A percentile compares a stretch with the other conserved stretches of the same genome.
Conservation (phyloP, 805 yeast species). For the Saccharomycopsis sp. region DNA sequence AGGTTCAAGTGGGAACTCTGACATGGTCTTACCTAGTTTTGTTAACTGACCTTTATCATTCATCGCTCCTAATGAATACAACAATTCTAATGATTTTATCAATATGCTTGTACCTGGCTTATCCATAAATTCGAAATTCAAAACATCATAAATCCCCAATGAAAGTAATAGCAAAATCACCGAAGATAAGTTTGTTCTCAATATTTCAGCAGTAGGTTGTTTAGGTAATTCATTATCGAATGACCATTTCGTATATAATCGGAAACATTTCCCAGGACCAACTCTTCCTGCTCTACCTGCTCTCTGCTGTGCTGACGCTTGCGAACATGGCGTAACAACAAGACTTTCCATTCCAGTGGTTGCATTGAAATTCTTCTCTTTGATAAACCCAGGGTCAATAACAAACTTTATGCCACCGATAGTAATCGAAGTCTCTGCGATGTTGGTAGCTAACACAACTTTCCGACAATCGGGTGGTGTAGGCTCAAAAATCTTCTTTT, state of each 20-base stretch:
- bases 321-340: slow-evolving; percentile 81
- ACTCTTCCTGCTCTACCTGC: slow-evolving; percentile 99
- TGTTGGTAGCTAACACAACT: slow-evolving; percentile 90
- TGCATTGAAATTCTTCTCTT: slow-evolving; percentile 85
- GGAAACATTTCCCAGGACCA: slow-evolving; percentile 91
- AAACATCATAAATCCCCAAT: slow-evolving; percentile 75
- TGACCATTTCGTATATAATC: slow-evolving; percentile 81
- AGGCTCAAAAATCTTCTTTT: slow-evolving; percentile 74
- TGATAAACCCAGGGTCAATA: slow-evolving; percentile 91
- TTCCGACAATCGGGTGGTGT: slow-evolving; percentile 76
- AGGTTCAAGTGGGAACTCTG: slow-evolving; percentile 89
- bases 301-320: slow-evolving; percentile 93
- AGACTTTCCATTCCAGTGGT: slow-evolving; percentile 83
- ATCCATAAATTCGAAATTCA: slow-evolving; percentile 86
- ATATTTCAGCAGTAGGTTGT: slow-evolving; percentile 87
- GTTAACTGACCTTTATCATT: slow-evolving; percentile 77
- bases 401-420: slow-evolving; percentile 94
- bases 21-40: slow-evolving; percentile 72
- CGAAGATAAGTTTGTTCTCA: slow-evolving; percentile 71
- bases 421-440: slow-evolving; percentile 95
- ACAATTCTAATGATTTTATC: slow-evolving; percentile 65
- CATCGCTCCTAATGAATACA: slow-evolving; percentile 85
- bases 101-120: slow-evolving; percentile 73
- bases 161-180: slow-evolving; percentile 73
- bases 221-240: slow-evolving; percentile 69